Conservation (phyloP, 768 basidiomycete species). For the Trametes cingulata region DNA sequence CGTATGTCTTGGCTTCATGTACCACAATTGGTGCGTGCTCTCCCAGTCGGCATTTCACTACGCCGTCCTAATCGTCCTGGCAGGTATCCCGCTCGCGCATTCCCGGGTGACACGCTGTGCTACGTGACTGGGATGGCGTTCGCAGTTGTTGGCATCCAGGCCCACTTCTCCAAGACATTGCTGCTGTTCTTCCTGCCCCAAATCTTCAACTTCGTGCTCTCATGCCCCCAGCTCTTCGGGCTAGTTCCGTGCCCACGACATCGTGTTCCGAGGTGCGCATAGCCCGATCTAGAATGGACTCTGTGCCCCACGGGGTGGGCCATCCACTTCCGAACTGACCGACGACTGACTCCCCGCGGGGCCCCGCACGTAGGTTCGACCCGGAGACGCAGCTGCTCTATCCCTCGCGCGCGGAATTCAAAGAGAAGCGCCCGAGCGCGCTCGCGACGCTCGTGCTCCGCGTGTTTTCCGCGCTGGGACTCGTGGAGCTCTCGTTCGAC, state of each 20-base stretch:
- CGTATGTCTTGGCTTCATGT: conserved; percentile 86
- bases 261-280: conserved; percentile 79
- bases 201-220: conserved; percentile 95
- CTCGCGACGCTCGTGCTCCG: conserved; percentile 57
- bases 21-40: conserved; percentile 86
- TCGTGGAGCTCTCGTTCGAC: conserved; percentile 64
- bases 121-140: conserved; percentile 99
- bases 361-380: conserved; percentile 59
- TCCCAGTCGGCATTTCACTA: not conserved
- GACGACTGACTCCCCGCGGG: conserved; percentile 5
- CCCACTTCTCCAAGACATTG: conserved; percentile 96
- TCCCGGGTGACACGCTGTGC: conserved; percentile 96
- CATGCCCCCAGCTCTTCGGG: conserved; percentile 92
- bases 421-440: conserved; percentile 52
- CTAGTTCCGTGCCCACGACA: conserved; percentile 94
- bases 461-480: conserved; percentile 58
- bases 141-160: conserved; percentile 95
- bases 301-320: conserved; percentile 5
- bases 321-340: not conserved
- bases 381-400: conserved; percentile 70
- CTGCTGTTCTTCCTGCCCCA: conserved; percentile 97
- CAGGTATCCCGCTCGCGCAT: conserved; percentile 95
- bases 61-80: not conserved
- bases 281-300: not conserved
- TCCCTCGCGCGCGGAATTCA: conserved; percentile 70